These are phyloP conservation scores for Centaurea solstitialis DNA, from an alignment of 129 eudicot genomes.

Conservation along the genomic window DNA sequence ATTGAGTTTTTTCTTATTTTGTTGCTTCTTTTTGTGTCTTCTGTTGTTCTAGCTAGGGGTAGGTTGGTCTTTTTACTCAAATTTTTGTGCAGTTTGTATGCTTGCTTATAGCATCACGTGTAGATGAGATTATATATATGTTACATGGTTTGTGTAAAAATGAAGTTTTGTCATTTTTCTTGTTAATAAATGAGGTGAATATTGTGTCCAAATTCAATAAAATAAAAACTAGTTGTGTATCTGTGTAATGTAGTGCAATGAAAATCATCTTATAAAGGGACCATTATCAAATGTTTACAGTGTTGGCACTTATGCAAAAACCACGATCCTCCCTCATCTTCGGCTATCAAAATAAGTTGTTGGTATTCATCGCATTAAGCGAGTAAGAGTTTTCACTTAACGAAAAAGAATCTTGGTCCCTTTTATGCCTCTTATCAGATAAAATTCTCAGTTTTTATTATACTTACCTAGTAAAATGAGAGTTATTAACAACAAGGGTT, in stretches of 20 bases:
- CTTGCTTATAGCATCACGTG: constrained; percentile 39
- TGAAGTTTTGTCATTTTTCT: constrained; percentile 1
- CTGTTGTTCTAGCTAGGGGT: constrained; percentile 39
- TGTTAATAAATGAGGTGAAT: background rate
- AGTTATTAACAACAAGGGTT: background rate
- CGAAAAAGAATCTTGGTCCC: background rate
- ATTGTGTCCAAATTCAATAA: background rate
- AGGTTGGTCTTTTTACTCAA: constrained; percentile 2
- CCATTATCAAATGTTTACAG: background rate
- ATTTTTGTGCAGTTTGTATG: constrained; percentile 26
- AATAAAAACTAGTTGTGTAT: background rate
- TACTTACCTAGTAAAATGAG: background rate
- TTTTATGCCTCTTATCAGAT: background rate
- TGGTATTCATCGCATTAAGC: background rate
- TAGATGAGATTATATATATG: constrained; percentile 15
- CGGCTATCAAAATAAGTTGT: too few species aligned
- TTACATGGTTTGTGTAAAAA: constrained; percentile 19
- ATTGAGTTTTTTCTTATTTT: constrained; percentile 46
- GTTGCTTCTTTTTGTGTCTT: constrained; percentile 59
- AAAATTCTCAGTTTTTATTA: background rate
- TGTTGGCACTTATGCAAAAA: background rate
- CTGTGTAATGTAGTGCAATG: background rate
- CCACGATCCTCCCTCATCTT: background rate
- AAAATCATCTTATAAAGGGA: too few species aligned
- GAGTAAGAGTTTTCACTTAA: background rate